A percentile compares a stretch with the other conserved stretches of the same genome.
These are phyloP conservation scores for Clitopilus hobsonii DNA, from an alignment of 768 basidiomycete species.

Conservation along the genomic window DNA sequence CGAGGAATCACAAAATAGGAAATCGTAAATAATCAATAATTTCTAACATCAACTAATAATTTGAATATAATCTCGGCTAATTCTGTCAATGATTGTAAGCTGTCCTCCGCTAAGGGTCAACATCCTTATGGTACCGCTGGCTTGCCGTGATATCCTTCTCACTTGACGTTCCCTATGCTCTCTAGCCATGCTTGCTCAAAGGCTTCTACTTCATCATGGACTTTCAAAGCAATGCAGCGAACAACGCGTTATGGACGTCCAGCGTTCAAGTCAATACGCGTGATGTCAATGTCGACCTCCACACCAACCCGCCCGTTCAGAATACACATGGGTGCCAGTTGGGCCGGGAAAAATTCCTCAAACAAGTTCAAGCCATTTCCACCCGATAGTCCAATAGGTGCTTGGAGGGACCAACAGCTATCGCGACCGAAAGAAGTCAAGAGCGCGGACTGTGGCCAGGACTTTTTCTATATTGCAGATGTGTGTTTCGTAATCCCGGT, in stretches of 20 bases:
- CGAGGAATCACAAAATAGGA: not conserved
- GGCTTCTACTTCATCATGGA: not conserved
- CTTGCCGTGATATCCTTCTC: not conserved
- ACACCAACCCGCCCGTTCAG: conserved; percentile 44
- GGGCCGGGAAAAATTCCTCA: conserved; percentile 59
- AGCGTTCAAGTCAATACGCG: not conserved
- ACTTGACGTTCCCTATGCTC: not conserved
- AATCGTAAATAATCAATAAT: not conserved
- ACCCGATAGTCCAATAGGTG: conserved; percentile 50
- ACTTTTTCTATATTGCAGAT: conserved; percentile 60
- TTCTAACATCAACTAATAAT: no score
- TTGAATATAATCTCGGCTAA: not conserved
- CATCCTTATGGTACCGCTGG: not conserved
- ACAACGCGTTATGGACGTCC: not conserved
- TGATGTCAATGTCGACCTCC: conserved; percentile 1
- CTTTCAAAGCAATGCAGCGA: not conserved
- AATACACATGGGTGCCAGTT: conserved; percentile 76
- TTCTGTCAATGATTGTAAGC: not conserved
- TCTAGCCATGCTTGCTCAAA: not conserved
- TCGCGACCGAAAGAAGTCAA: conserved; percentile 33
- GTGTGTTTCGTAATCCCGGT: conserved; percentile 32
- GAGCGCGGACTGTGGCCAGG: conserved; percentile 39
- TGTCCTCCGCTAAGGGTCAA: not conserved
- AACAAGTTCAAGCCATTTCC: conserved; percentile 45
- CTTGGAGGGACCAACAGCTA: conserved; percentile 68